Conservation (phyloP, 2,329 filamentous ascomycete genomes). For the Plenodomus biglobosus region DNA sequence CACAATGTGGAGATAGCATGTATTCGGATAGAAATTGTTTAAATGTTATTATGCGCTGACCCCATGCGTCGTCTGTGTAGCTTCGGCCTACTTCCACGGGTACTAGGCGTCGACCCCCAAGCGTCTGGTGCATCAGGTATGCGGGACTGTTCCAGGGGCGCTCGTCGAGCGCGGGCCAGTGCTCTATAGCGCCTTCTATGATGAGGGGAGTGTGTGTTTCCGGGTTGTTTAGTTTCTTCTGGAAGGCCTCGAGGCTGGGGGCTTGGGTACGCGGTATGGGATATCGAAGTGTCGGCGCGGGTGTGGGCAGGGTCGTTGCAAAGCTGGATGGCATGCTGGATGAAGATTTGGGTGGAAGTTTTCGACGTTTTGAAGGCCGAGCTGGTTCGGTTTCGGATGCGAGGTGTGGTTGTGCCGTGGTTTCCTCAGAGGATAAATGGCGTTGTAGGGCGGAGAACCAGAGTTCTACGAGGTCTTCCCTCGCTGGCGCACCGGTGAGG, state of each 20-base stretch:
- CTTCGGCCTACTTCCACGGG: conserved; percentile 84
- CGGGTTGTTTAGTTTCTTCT: conserved; percentile 25
- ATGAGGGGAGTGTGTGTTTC: conserved; percentile 59
- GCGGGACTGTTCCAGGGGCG: conserved; percentile 70
- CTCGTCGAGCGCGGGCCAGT: conserved; percentile 77
- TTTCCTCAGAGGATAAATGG: conserved; percentile 1
- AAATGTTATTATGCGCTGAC: conserved; percentile 78
- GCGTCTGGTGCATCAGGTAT: conserved; percentile 74
- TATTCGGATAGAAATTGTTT: conserved; percentile 66
- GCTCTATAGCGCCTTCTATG: conserved; percentile 63
- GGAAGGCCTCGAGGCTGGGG: conserved; percentile 31
- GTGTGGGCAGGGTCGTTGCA: conserved; percentile 7
- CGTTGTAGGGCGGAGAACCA: conserved; percentile 55
- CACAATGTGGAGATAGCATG: conserved; percentile 48
- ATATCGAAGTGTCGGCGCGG: conserved; percentile 13
- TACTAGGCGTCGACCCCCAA: conserved; percentile 75
- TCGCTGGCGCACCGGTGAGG: conserved; percentile 56
- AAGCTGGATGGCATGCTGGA: conserved; percentile 18
- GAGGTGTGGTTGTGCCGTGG: background rate
- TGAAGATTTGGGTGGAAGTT: conserved; percentile 3
- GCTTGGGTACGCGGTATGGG: conserved; percentile 24
- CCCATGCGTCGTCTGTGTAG: conserved; percentile 85
- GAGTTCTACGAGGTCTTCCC: conserved; percentile 44
- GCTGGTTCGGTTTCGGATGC: background rate
- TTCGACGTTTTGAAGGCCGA: conserved; percentile 22